Base-by-base conservation (phyloP, 768 basidiomycete genomes). In the Paxillus involutus region DNA sequence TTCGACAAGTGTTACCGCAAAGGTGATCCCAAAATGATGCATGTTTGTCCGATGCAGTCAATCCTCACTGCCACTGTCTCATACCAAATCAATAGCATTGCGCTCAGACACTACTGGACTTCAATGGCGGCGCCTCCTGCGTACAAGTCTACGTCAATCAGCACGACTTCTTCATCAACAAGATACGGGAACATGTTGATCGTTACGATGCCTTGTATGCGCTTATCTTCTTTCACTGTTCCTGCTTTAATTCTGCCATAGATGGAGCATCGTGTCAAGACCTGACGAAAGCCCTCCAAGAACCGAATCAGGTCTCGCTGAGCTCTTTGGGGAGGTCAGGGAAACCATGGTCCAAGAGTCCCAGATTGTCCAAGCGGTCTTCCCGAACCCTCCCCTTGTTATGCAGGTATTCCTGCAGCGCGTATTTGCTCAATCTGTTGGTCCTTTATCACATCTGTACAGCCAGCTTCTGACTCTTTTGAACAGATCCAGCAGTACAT, bases 11-110 rank as follows among this genome's bases (percentile, higher is more conserved):
- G 91, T 63, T 99, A 98, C 72, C 84, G 95, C 49, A 92, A 93
- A 66, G 94, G 95, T 32, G 97, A 99, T 67, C 97, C 97, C 0
- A 96, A 96, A 73, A 91, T 98, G 89, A 99, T 99, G 97, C 92
- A 95, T 74, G 97, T 89, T 53, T 43, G 83, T 76, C 50, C 16
- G 58, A 36, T 44, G 36, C 19, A 41, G 47, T 44, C 49, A 50
- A 55, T 46, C 47, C n/a, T 43, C 29, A 29, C 43, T 53, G 40
- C 39, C 30, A 11, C 54, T 37, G 36, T 47, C 58, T 60, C 35
- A 63, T 54, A 44, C 40, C 35, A 52, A 51, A 4, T 21, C 30
- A n/a, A 40, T 63, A 99, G 96, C 97, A 98, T 66, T 98, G 96
- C 65, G 96, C 97, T 0, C 91, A 95, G 74, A 96, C 93, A 3